Base-by-base conservation (phyloP, 106 monocot species). In the Dendrobium chrysotoxum region DNA sequence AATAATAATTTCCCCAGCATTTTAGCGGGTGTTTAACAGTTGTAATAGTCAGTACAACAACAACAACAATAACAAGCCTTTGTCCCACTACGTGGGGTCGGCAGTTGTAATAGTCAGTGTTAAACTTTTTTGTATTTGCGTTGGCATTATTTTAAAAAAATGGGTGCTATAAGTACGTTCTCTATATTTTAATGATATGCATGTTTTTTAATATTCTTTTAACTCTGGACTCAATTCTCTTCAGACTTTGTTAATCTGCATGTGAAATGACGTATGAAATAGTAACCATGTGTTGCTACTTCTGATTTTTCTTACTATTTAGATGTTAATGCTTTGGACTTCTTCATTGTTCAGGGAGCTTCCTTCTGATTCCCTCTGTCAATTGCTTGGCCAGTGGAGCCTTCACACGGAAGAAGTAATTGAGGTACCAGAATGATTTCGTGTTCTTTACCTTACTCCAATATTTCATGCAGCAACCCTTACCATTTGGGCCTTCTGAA, bases 381-480 rank as follows among this genome's bases (percentile, higher is more conserved):
- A 76, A 28, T 76, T 76, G 76, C 47, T 76, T 76, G n/a, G 40
- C 47, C 25, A 47, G 76, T 76, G 76, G 76, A 13, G 46, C 13
- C 44, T 76, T 76, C 76, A 76, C 13, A 26, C 28, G 76, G 76
- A 26, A 76, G 47, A 47, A 47, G n/a, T 50, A 40, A 44, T 20
- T 50, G 76, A 76, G 76, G 76, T 76, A 76, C n/a, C 2, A 26
- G 11, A 76, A 50, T 44, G 8, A n/a, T 76, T 76, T 47, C 31
- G 23, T 46, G 26, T 76, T 76, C 26, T 76, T 28, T 26, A 74
- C 9, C 44, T 75, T 26, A 26, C 26, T 31, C 1, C n/a, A 35
- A 70, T 31, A 70, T 28, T 25, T 35, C 15, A 31, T 70, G 30
- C 25, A 25, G n/a, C 12, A 13, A 15, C 35, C 23, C 3, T 61